Evolutionary conservation across 1,284 basidiomycete species (phyloP), one percentile per base, ranked within the genome.

Genomic region (Boletus hoseneyae): DNA sequence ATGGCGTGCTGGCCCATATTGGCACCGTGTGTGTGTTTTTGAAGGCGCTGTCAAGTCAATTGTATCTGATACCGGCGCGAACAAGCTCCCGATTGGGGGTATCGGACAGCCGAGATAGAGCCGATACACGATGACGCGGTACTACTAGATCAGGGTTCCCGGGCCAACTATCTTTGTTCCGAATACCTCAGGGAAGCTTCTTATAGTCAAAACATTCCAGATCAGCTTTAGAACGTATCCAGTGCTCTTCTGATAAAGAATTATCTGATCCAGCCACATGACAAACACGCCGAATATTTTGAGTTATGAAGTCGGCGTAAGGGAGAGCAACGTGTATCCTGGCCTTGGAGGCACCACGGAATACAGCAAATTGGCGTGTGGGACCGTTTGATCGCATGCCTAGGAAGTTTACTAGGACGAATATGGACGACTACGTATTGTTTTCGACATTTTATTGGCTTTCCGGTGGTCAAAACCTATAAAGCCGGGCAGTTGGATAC

Each of bases 391-490:
- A 67, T 56, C 54, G 50, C 55, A 51, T 53, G 45, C 34, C 53
- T 48, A 49, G 45, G 41, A 59, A 61, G 50, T 45, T 50, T 52
- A 41, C 59, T 63, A 57, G 52, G 47, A 59, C 63, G 50, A 41
- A 66, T 60, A 64, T 51, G 61, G 65, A 47, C 48, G 42, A 38
- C 50, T 57, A 53, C 62, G 55, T 66, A 65, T 63, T 57, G 65
- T 54, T 67, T 49, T 62, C 54, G 47, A 64, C 64, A 56, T 51
- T 23, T 51, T 52, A 55, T 57, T 67, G 53, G 56, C 34, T 52
- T 48, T 55, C 54, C 55, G 58, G 39, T 55, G 39, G 40, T 48
- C 34, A 36, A 56, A 64, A 45, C 61, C 58, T 67, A 65, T 65
- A 65, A 65, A 65, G 49, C 58, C 53, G 56, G 36, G 42, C 42